Evolutionary conservation across 768 basidiomycete species (phyloP).

Genomic region (Termitomyces sp.): DNA sequence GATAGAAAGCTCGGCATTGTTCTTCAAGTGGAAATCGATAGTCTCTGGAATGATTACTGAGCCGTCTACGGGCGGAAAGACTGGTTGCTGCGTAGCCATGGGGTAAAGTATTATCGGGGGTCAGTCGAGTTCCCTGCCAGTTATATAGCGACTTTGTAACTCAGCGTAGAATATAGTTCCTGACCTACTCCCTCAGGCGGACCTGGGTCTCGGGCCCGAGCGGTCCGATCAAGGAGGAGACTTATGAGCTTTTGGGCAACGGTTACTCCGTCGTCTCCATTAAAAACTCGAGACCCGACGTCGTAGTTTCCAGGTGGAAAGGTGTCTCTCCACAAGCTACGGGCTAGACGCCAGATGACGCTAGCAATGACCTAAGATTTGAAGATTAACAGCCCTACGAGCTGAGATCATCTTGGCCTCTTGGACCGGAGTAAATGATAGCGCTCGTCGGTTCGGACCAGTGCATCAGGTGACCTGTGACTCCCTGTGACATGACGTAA

Average conservation of each 20-base stretch:
- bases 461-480: too few species aligned
- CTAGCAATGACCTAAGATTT: too few species aligned
- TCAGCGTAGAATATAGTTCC: not conserved
- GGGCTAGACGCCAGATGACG: too few species aligned
- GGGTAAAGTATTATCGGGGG: too few species aligned
- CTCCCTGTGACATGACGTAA: too few species aligned
- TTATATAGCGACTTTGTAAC: not conserved
- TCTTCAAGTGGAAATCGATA: constrained; percentile 18
- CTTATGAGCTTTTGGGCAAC: not conserved
- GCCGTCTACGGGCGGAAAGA: constrained; percentile 13
- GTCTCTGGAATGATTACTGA: constrained; percentile 14
- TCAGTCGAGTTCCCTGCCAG: not conserved
- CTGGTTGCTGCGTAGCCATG: constrained; percentile 4
- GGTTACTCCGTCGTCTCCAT: not conserved
- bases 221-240: not conserved
- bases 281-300: not conserved
- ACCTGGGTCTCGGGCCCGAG: not conserved
- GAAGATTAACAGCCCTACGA: too few species aligned
- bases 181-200: not conserved
- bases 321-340: too few species aligned
- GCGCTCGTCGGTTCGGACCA: too few species aligned
- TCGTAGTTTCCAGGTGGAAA: not conserved
- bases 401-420: too few species aligned
- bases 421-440: too few species aligned
- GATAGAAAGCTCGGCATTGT: constrained; percentile 17